phyloP scores from a whole-genome alignment of 331 rosid species.

The Dryas integrifolia region DNA sequence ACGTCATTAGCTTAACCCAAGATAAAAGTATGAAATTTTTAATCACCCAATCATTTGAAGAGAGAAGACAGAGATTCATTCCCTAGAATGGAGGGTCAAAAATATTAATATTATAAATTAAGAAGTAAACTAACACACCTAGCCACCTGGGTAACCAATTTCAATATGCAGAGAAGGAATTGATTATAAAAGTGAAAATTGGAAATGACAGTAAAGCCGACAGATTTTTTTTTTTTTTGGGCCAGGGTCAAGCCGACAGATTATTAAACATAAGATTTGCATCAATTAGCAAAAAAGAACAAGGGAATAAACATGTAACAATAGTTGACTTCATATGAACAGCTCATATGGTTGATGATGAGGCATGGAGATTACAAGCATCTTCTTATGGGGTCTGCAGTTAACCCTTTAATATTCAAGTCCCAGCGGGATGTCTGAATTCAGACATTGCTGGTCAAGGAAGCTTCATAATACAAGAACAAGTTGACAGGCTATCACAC shows the following conservation, averaged over 20 bases:
- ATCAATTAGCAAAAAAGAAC: slow-evolving; percentile 27
- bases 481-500: slow-evolving; percentile 53
- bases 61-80: slow-evolving; percentile 44
- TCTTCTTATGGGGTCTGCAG: slow-evolving; percentile 36
- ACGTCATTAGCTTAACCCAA: background rate
- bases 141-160: background rate
- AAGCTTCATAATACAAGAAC: slow-evolving; percentile 55
- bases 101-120: slow-evolving; percentile 11
- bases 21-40: background rate
- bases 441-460: slow-evolving; percentile 52
- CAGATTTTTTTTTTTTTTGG: slow-evolving; percentile 15
- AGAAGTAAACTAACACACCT: slow-evolving; percentile 4
- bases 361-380: slow-evolving; percentile 60
- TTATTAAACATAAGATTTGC: slow-evolving; percentile 29
- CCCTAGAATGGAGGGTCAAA: slow-evolving; percentile 37
- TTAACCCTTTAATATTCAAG: slow-evolving; percentile 27
- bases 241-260: too few relatives aligned
- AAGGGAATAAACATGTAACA: slow-evolving; percentile 34
- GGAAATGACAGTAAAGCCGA: slow-evolving; percentile 59
- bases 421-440: slow-evolving; percentile 51
- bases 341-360: slow-evolving; percentile 69
- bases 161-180: slow-evolving; percentile 12
- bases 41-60: slow-evolving; percentile 51
- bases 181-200: slow-evolving; percentile 37
- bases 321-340: slow-evolving; percentile 59